Percentiles rank a stretch among this genome's conserved stretches.
These are phyloP conservation scores for Aspergillus sp. DNA, from an alignment of 2,329 filamentous ascomycete genomes.

Conservation along the genomic window DNA sequence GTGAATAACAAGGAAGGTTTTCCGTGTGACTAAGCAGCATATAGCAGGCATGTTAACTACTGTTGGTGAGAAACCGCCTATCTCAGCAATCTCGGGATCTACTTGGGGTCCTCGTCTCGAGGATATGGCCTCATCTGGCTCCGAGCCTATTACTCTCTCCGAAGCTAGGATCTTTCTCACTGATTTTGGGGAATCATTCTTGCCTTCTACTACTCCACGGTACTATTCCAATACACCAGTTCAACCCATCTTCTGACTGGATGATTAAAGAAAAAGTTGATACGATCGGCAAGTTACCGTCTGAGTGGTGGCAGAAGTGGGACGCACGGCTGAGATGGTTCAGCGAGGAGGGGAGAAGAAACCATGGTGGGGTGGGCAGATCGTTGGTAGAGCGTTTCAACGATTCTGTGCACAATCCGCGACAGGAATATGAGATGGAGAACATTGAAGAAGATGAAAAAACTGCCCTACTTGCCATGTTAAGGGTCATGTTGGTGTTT, in stretches of 20 bases:
- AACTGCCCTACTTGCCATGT: not conserved
- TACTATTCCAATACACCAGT: constrained; percentile 1
- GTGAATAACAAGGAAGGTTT: too few species aligned
- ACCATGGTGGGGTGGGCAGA: not conserved
- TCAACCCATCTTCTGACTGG: constrained; percentile 10
- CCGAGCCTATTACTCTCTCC: constrained; percentile 10
- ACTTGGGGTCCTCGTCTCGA: too few species aligned
- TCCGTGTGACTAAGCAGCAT: too few species aligned
- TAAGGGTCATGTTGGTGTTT: not conserved
- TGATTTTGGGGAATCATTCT: constrained; percentile 19
- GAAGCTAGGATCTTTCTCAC: constrained; percentile 14
- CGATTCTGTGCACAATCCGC: constrained; percentile 1
- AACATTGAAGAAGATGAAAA: not conserved
- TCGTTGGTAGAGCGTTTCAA: not conserved
- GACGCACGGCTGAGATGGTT: constrained; percentile 11
- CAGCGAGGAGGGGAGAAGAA: constrained; percentile 13
- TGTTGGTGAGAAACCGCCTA: too few species aligned
- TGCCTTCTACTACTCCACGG: constrained; percentile 4
- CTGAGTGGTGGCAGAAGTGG: constrained; percentile 16
- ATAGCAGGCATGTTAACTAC: too few species aligned
- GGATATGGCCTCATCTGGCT: too few species aligned
- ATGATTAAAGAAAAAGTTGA: constrained; percentile 17
- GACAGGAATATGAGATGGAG: not conserved
- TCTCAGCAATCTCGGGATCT: too few species aligned
- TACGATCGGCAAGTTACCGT: constrained; percentile 15